These are phyloP conservation scores for Chaetomium fimeti DNA, from an alignment of 495 filamentous ascomycete genomes.

Conservation along the genomic window DNA sequence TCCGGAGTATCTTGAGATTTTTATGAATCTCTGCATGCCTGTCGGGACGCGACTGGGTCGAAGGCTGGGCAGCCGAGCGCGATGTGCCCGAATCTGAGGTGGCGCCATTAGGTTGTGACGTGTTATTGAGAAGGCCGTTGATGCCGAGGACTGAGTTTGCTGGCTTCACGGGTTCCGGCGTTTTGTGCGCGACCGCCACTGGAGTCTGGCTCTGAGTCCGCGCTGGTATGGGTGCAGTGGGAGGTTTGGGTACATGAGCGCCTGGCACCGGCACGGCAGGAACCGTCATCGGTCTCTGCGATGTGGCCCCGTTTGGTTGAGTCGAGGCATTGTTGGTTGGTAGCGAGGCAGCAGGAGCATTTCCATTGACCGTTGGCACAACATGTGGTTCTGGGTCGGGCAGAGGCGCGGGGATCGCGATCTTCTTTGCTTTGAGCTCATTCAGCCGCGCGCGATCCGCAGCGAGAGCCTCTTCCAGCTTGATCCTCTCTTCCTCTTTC, in stretches of 20 bases:
- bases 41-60: constrained; percentile 26
- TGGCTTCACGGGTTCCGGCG: constrained; percentile 2
- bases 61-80: not conserved
- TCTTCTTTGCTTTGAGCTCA: constrained; percentile 43
- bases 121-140: constrained; percentile 11
- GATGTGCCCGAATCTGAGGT: not conserved
- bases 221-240: constrained; percentile 1
- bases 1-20: constrained; percentile 69
- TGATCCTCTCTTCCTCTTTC: constrained; percentile 55
- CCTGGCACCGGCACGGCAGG: constrained; percentile 4
- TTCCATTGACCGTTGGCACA: constrained; percentile 19
- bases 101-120: constrained; percentile 17
- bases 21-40: constrained; percentile 69
- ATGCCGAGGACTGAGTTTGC: constrained; percentile 10
- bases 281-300: constrained; percentile 5
- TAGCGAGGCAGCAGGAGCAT: not conserved
- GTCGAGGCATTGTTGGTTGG: not conserved
- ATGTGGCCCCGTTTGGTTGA: constrained; percentile 20
- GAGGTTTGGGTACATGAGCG: not conserved
- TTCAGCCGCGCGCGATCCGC: constrained; percentile 44
- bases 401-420: constrained; percentile 44
- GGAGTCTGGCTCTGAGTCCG: constrained; percentile 8
- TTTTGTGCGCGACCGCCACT: not conserved
- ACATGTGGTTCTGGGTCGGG: constrained; percentile 34
- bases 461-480: constrained; percentile 42